Evolutionary conservation across 2,329 filamentous ascomycete species (phyloP).

Genomic region (Pseudopithomyces maydicus): DNA sequence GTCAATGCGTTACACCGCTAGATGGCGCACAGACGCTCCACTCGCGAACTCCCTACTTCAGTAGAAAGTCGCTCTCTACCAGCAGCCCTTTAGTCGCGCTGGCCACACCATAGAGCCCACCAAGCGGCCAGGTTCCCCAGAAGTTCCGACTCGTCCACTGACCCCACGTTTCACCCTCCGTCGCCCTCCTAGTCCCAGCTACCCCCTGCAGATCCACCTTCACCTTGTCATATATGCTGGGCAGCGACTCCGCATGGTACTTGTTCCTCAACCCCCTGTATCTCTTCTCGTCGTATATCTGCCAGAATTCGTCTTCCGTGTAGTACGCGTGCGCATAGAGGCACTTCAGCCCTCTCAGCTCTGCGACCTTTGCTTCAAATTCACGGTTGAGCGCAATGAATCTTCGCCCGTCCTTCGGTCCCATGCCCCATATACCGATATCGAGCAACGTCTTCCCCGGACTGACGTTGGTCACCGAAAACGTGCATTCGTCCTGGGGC

Average conservation of each 20-base stretch:
- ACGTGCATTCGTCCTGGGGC: constrained; percentile 28
- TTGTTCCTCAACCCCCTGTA: constrained; percentile 68
- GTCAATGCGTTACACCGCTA: constrained; percentile 3
- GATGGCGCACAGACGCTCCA: background rate
- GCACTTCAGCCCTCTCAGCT: constrained; percentile 82
- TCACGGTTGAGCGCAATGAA: constrained; percentile 73
- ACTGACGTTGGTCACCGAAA: constrained; percentile 37
- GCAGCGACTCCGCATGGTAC: constrained; percentile 67
- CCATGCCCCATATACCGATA: constrained; percentile 79
- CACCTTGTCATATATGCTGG: constrained; percentile 73
- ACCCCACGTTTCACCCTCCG: constrained; percentile 27
- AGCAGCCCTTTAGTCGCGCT: constrained; percentile 42
- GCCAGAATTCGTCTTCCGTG: constrained; percentile 71
- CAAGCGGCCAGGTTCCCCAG: constrained; percentile 45
- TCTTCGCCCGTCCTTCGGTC: constrained; percentile 58
- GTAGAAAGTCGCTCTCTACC: constrained; percentile 38
- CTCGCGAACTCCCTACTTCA: constrained; percentile 26
- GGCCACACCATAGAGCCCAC: constrained; percentile 47
- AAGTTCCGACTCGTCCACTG: constrained; percentile 31
- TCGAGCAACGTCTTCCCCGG: constrained; percentile 38
- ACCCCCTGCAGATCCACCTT: constrained; percentile 50
- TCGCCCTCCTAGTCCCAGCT: constrained; percentile 15
- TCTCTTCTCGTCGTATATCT: constrained; percentile 63
- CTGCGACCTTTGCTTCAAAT: constrained; percentile 71
- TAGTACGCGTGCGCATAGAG: constrained; percentile 89